Evolutionary conservation across 177 flowering plant genomes (phyloP).

Genomic region (Tripterygium wilfordii): DNA sequence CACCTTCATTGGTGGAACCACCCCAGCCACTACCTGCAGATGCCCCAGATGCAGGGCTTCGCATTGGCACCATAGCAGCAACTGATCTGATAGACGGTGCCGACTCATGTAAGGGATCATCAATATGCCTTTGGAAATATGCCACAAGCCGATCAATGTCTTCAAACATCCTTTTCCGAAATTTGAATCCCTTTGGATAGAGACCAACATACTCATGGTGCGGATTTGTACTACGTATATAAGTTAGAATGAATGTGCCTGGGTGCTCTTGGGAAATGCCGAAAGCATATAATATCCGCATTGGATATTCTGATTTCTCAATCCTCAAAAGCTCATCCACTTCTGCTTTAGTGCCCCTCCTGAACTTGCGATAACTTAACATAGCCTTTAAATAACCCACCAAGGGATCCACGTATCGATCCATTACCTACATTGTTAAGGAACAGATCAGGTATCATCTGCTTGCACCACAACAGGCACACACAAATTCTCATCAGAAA

Average conservation of each 20-base stretch:
- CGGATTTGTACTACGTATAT: constrained; percentile 79
- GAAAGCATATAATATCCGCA: constrained; percentile 84
- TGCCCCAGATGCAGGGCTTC: constrained; percentile 77
- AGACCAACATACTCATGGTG: constrained; percentile 93
- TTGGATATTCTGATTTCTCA: constrained; percentile 78
- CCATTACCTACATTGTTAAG: constrained; percentile 84
- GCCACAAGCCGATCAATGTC: constrained; percentile 84
- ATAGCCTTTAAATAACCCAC: constrained; percentile 77
- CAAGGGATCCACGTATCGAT: constrained; percentile 92
- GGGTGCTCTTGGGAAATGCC: constrained; percentile 96
- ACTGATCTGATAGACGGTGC: constrained; percentile 67
- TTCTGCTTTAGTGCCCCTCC: constrained; percentile 74
- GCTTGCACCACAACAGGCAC: no score
- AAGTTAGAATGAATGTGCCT: constrained; percentile 84
- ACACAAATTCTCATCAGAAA: no score
- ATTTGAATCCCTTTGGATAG: constrained; percentile 91
- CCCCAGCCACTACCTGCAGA: constrained; percentile 64
- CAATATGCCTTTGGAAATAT: constrained; percentile 85
- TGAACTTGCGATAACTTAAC: constrained; percentile 86
- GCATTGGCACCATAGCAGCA: constrained; percentile 96
- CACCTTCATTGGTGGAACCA: constrained; percentile 49
- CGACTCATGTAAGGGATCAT: constrained; percentile 63
- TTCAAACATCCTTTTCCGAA: constrained; percentile 77
- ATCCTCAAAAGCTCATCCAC: constrained; percentile 77
- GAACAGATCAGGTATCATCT: no score